A percentile compares a stretch with the other conserved stretches of the same genome.
phyloP scores from a whole-genome alignment of 2,329 filamentous ascomycete genomes.

The Fonsecaea monophora region DNA sequence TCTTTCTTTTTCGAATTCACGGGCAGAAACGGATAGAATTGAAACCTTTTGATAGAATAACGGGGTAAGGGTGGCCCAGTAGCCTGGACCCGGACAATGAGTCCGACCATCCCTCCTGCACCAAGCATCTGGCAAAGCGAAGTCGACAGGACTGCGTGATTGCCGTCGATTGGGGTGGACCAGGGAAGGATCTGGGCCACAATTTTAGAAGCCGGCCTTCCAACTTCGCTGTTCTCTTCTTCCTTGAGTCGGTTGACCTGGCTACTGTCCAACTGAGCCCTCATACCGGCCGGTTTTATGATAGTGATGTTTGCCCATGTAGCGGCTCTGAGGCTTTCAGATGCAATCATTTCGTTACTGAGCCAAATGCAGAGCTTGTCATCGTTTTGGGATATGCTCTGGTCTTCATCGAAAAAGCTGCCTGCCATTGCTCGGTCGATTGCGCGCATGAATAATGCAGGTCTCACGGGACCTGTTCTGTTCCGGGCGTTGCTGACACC shows the following conservation, averaged over 20 bases:
- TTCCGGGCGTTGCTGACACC: constrained; percentile 70
- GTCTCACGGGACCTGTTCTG: constrained; percentile 57
- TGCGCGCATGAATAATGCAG: constrained; percentile 74
- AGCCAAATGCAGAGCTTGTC: constrained; percentile 79
- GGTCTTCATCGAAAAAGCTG: constrained; percentile 79
- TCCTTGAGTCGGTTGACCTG: constrained; percentile 73
- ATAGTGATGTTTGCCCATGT: constrained; percentile 83
- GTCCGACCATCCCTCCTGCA: constrained; percentile 76
- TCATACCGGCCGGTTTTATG: constrained; percentile 79
- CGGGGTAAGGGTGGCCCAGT: constrained; percentile 75
- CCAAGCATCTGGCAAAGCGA: constrained; percentile 76
- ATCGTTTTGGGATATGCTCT: constrained; percentile 54
- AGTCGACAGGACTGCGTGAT: constrained; percentile 79
- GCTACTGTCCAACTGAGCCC: constrained; percentile 71
- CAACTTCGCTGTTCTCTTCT: constrained; percentile 62
- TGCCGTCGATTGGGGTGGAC: constrained; percentile 84
- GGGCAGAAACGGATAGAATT: constrained; percentile 78
- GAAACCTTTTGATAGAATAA: constrained; percentile 71
- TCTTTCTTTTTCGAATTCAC: constrained; percentile 63
- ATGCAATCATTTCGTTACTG: constrained; percentile 75
- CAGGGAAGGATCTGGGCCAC: constrained; percentile 78
- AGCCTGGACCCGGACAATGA: constrained; percentile 84
- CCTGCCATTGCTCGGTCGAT: constrained; percentile 72
- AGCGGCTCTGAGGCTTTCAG: constrained; percentile 75
- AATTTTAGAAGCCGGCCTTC: constrained; percentile 68